Percentiles rank a stretch among this genome's conserved stretches.
Conservation (phyloP, 2,329 filamentous ascomycete genomes). For the Fusarium foetens region DNA sequence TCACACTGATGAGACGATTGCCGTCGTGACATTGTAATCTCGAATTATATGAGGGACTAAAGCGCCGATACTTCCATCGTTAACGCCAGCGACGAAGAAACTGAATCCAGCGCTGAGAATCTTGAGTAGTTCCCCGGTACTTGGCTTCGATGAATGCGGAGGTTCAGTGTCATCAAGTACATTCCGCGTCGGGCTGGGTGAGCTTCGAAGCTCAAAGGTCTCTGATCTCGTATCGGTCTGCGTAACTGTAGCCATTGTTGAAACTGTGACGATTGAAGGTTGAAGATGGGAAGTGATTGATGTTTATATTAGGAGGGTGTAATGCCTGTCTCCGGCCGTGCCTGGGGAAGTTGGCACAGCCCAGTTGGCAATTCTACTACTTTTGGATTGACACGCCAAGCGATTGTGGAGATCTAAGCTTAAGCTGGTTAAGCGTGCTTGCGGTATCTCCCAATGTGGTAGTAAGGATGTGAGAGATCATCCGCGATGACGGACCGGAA, state of each 20-base stretch:
- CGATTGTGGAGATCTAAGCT: not conserved
- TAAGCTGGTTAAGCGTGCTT: not conserved
- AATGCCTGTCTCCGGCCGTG: not conserved
- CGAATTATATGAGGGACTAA: constrained; percentile 71
- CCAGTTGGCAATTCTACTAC: not conserved
- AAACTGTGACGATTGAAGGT: rapidly evolving
- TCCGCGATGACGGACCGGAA: constrained; percentile 1
- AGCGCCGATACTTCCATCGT: constrained; percentile 72
- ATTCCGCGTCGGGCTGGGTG: rapidly evolving
- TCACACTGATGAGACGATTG: constrained; percentile 62
- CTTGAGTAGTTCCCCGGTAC: constrained; percentile 50
- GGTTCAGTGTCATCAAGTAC: not conserved
- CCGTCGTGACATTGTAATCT: constrained; percentile 64
- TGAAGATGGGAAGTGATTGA: not conserved
- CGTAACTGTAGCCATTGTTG: constrained; percentile 16
- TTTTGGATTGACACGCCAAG: not conserved
- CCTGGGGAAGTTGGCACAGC: not conserved
- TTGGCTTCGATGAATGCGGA: not conserved
- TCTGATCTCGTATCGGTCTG: not conserved
- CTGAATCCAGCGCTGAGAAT: constrained; percentile 66
- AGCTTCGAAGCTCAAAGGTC: not conserved
- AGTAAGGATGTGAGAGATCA: not conserved
- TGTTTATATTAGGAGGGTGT: not conserved
- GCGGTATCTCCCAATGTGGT: not conserved
- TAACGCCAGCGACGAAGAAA: constrained; percentile 73